Evolutionary conservation across 2,329 filamentous ascomycete genomes (phyloP).

Genomic region (Epicoccum nigrum): DNA sequence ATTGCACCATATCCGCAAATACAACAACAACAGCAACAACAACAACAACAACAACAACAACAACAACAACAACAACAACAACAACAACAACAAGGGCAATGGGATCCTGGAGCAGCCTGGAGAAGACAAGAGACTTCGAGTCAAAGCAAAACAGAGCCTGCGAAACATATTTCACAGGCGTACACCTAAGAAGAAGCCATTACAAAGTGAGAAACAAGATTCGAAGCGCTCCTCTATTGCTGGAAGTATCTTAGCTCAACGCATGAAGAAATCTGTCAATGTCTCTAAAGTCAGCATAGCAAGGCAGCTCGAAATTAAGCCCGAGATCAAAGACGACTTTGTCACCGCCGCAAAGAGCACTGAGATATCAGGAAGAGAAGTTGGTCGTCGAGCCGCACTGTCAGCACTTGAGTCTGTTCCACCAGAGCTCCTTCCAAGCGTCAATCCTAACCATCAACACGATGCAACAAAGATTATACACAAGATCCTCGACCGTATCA

Average conservation of each 20-base stretch:
- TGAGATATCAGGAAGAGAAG: neutral
- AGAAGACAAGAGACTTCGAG: slow-evolving; percentile 2
- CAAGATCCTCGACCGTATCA: slow-evolving; percentile 22
- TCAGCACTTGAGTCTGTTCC: neutral
- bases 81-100: neutral
- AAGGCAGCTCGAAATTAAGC: slow-evolving; percentile 5
- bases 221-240: slow-evolving; percentile 24
- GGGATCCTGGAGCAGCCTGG: neutral
- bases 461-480: slow-evolving; percentile 18
- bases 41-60: too few species aligned
- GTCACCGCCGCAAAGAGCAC: neutral
- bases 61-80: too few species aligned
- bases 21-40: too few species aligned
- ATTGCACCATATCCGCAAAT: too few species aligned
- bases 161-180: slow-evolving; percentile 32
- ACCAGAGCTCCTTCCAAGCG: neutral
- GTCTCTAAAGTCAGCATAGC: slow-evolving; percentile 21
- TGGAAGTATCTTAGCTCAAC: slow-evolving; percentile 26
- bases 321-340: neutral
- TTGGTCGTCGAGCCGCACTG: neutral
- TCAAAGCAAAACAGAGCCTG: slow-evolving; percentile 34
- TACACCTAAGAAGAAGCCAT: slow-evolving; percentile 5
- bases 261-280: slow-evolving; percentile 26
- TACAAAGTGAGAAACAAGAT: slow-evolving; percentile 4
- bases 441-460: neutral